A percentile compares a stretch with the other conserved stretches of the same genome.
These are phyloP conservation scores for Blastomyces parvus DNA, from an alignment of 2,329 filamentous ascomycete species.

Conservation along the genomic window DNA sequence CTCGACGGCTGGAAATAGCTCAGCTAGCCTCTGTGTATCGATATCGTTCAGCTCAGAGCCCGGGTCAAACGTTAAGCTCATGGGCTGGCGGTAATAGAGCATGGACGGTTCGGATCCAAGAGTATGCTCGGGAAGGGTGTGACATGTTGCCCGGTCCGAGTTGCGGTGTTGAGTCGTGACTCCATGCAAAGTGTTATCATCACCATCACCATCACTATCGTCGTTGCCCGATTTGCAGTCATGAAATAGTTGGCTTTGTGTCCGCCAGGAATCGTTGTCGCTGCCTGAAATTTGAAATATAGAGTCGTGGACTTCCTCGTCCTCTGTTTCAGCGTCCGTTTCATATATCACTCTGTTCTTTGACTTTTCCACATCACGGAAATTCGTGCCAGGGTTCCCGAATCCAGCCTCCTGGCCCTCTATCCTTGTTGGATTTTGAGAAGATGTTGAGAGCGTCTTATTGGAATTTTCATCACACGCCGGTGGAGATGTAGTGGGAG, in stretches of 20 bases:
- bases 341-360: slow-evolving; percentile 29
- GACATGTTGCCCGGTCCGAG: background rate
- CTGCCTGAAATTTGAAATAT: slow-evolving; percentile 12
- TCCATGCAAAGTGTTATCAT: background rate
- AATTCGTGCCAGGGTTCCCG: background rate
- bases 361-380: background rate
- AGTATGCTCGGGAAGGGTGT: background rate
- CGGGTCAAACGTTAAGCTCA: slow-evolving; percentile 17
- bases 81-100: slow-evolving; percentile 29
- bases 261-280: background rate
- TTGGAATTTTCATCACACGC: background rate
- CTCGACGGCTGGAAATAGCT: slow-evolving; percentile 27
- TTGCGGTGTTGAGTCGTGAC: background rate
- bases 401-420: background rate
- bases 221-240: background rate
- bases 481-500: slow-evolving; percentile 11
- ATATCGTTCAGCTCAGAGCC: slow-evolving; percentile 22
- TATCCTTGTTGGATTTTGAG: background rate
- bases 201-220: background rate
- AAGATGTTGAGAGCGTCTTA: background rate
- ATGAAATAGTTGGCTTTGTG: background rate
- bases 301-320: slow-evolving; percentile 23
- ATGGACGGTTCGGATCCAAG: slow-evolving; percentile 7
- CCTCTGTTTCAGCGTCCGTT: slow-evolving; percentile 34
- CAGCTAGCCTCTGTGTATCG: slow-evolving; percentile 27